These are phyloP conservation scores for Eurotiales sp. DNA, from an alignment of 2,329 filamentous ascomycete species.

Conservation along the genomic window DNA sequence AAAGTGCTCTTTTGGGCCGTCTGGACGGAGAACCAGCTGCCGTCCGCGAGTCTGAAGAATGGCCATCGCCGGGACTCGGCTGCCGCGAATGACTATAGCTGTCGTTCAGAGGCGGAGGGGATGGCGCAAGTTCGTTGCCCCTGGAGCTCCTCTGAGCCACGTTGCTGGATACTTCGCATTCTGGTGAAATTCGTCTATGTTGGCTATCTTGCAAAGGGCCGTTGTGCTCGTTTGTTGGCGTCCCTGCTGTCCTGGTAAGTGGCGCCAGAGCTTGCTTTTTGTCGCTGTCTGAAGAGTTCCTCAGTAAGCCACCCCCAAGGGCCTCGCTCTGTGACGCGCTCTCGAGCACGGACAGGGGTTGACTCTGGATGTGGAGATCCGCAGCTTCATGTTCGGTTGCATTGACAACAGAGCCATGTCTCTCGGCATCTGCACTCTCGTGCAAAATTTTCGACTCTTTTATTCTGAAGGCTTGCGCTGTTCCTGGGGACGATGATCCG, in stretches of 20 bases:
- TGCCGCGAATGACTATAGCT: background rate
- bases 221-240: no score
- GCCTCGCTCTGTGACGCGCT: no score
- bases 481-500: background rate
- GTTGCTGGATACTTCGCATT: slow-evolving; percentile 4
- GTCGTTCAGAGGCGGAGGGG: background rate
- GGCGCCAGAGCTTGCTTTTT: no score
- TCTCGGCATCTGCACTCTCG: background rate
- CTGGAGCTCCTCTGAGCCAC: slow-evolving; percentile 1
- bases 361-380: background rate
- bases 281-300: no score
- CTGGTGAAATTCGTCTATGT: background rate
- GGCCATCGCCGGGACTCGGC: background rate
- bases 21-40: background rate
- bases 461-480: background rate
- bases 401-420: background rate
- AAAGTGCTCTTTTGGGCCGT: background rate
- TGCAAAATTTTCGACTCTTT: background rate
- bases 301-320: no score
- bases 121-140: background rate
- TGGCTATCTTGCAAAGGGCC: no score
- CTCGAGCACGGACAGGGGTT: no score
- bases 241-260: background rate
- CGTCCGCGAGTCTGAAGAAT: background rate
- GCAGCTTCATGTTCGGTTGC: background rate